Evolutionary conservation across 2,329 filamentous ascomycete species (phyloP), one percentile per base, ranked within the genome.

Genomic region (Aspergillus hiratsukae): DNA sequence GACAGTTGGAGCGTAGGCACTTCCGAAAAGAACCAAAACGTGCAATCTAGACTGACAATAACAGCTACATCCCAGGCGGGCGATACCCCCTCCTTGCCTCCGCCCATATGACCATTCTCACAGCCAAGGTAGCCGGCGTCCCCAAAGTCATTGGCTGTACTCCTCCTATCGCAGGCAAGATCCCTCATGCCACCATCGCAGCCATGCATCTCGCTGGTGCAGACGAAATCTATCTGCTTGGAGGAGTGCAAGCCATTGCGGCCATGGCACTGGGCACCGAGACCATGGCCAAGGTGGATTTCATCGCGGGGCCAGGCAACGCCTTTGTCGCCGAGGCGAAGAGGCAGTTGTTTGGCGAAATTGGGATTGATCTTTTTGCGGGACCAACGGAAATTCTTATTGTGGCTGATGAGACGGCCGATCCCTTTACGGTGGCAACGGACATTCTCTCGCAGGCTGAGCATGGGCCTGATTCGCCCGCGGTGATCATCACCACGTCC

Each of bases 21-120:
- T 41, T 45, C 10, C 21, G 31, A 17, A 35, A 35, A 35, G 5
- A 17, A n/a, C 11, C 14, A 35, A 7, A 35, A 35, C 2, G 5
- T 17, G 14, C 14, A 35, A 7, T 35, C 31, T 35, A 17, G 31
- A 17, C 31, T 35, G 17, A 40, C 17, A 10, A 9, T 27, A 3
- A 27, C 3, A 72, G 71, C 0, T 80, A 80, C 58, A 80, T 82
- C 43, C 80, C 80, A 1, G 80, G 79, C 4, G 80, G 80, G 3
- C 73, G 80, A 6, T 83, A 83, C 57, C 78, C 80, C 0, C 72
- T 83, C 2, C 76, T 83, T 2, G 81, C 80, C 1, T 80, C 76
- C 7, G 78, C 79, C 2, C 81, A 83, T 63, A 83, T 82, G 81
- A 82, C 80, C 2, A 81, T 83, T 49, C 64, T 82, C 4, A 83